These are phyloP conservation scores for Solanum hybrid DNA, from an alignment of 305 asterid species.

Conservation along the genomic window DNA sequence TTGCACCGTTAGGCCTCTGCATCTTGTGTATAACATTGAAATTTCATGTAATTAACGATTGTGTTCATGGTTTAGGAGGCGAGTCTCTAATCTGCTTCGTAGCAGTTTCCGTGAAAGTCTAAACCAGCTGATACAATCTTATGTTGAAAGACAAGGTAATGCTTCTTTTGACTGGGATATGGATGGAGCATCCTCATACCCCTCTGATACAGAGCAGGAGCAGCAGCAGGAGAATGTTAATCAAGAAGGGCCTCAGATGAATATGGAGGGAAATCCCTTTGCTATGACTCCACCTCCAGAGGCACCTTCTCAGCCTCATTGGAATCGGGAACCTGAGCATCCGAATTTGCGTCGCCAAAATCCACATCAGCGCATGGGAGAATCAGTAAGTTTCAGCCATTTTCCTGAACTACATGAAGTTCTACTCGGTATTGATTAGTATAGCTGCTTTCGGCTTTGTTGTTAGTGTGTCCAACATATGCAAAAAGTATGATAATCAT, in stretches of 20 bases:
- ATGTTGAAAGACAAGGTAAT: slow-evolving; percentile 56
- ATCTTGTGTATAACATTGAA: neutral
- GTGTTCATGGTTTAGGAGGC: slow-evolving; percentile 47
- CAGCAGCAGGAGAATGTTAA: slow-evolving; percentile 30
- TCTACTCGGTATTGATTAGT: neutral
- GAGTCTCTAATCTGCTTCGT: slow-evolving; percentile 81
- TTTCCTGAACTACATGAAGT: neutral
- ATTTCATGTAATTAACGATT: neutral
- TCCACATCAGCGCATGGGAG: slow-evolving; percentile 36
- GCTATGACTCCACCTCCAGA: slow-evolving; percentile 22
- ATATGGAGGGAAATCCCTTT: slow-evolving; percentile 26
- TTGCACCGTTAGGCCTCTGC: neutral
- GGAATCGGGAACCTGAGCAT: slow-evolving; percentile 41
- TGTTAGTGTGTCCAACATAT: neutral
- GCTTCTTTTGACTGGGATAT: slow-evolving; percentile 59
- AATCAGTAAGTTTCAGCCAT: neutral
- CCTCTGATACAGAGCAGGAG: slow-evolving; percentile 34
- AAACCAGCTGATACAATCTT: slow-evolving; percentile 72
- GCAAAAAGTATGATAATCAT: neutral
- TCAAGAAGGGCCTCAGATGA: slow-evolving; percentile 17
- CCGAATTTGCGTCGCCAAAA: slow-evolving; percentile 35
- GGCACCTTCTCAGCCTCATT: slow-evolving; percentile 27
- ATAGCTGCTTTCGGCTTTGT: neutral
- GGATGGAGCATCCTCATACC: slow-evolving; percentile 34
- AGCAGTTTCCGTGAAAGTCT: slow-evolving; percentile 80